Evolutionary conservation across 1,284 basidiomycete species (phyloP).

Genomic region (Waitea zeae): DNA sequence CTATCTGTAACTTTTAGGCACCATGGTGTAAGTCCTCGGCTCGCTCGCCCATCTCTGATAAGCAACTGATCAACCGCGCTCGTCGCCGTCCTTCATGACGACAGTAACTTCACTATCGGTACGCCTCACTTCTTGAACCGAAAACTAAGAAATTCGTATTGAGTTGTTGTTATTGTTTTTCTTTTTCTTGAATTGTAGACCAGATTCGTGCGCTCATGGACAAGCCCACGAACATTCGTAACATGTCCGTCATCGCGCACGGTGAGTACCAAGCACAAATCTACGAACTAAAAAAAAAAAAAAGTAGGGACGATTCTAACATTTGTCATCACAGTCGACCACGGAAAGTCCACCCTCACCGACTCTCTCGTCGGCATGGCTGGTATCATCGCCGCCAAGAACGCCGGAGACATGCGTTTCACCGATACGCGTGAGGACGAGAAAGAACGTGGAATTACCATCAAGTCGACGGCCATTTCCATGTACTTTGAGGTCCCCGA

Average conservation of each 20-base stretch:
- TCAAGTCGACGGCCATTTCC: constrained; percentile 99
- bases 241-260: constrained; percentile 98
- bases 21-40: too few species aligned
- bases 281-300: too few species aligned
- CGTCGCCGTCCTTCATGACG: too few species aligned
- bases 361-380: constrained; percentile 99
- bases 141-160: background rate
- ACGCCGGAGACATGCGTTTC: constrained; percentile 95
- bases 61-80: too few species aligned
- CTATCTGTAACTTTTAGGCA: too few species aligned
- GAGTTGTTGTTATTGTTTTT: constrained; percentile 4
- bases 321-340: constrained; percentile 61
- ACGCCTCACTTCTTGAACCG: background rate
- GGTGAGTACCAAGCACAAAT: constrained; percentile 28
- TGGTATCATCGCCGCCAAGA: constrained; percentile 93
- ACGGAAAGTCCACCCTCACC: constrained; percentile 99
- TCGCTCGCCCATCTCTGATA: too few species aligned
- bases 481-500: constrained; percentile 98
- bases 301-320: too few species aligned
- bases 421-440: constrained; percentile 98
- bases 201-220: constrained; percentile 89
- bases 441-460: constrained; percentile 99
- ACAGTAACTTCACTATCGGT: too few species aligned
- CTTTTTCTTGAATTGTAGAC: constrained; percentile 35
- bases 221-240: constrained; percentile 84